A percentile compares a stretch with the other conserved stretches of the same genome.
phyloP scores from a whole-genome alignment of 768 basidiomycete species.

The Heimioporus sp. region DNA sequence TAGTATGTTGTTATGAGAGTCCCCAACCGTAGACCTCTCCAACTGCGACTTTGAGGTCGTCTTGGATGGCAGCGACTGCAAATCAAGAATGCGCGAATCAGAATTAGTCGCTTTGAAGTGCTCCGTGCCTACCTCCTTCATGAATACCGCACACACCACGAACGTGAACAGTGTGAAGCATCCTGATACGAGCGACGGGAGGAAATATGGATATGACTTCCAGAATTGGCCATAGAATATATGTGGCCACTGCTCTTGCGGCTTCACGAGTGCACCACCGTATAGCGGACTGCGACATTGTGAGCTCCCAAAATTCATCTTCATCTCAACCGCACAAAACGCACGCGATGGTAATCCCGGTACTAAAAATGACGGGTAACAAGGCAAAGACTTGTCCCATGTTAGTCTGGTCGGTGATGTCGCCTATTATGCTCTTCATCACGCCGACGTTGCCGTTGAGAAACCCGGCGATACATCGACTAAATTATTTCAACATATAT shows the following conservation, averaged over 20 bases:
- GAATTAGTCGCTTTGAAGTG: neutral
- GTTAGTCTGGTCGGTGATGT: constrained; percentile 45
- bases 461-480: constrained; percentile 35
- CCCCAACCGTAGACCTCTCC: constrained; percentile 1
- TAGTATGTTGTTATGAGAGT: neutral
- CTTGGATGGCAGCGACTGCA: constrained; percentile 27
- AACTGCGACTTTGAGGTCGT: neutral
- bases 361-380: constrained; percentile 27
- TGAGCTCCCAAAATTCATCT: neutral
- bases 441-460: constrained; percentile 48
- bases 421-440: constrained; percentile 70
- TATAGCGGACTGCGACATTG: constrained; percentile 47
- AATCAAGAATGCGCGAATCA: neutral
- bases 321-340: neutral
- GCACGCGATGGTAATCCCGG: constrained; percentile 31
- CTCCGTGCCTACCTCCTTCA: constrained; percentile 28
- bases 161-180: constrained; percentile 10
- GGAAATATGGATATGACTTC: constrained; percentile 36
- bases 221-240: constrained; percentile 43
- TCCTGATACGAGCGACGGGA: constrained; percentile 30
- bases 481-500: constrained; percentile 9
- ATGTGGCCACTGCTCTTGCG: constrained; percentile 52
- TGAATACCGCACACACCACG: constrained; percentile 18
- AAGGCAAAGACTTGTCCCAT: constrained; percentile 36
- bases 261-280: constrained; percentile 54